Evolutionary conservation across 140 eudicot genomes (phyloP), one percentile per base, ranked within the genome.

Genomic region (Oenanthe javanica): DNA sequence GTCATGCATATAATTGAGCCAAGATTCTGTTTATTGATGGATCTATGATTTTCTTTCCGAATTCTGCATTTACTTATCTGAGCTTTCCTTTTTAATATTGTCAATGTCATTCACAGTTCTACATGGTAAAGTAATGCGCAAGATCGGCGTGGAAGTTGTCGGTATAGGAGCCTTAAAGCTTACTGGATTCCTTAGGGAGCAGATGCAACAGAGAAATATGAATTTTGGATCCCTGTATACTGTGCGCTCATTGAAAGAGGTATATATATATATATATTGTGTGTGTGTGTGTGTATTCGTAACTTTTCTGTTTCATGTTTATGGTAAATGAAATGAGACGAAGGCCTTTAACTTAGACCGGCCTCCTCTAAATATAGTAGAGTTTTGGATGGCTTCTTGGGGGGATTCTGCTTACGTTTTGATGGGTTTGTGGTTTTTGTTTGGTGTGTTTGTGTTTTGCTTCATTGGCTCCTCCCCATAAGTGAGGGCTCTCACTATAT

Each of bases 81-180:
- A 31, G 69, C n/a, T 36, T 31, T 57, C 23, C 16, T 19, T 46
- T 73, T 43, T 0, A 13, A 47, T 67, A 25, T 82, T 18, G 64
- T 27, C 16, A 21, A 77, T 79, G 43, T 61, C 59, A 66, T 82
- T 72, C 36, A 43, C 88, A 92, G 97, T 92, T 86, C 82, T 92
- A 78, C 83, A 89, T 78, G 97, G 98, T 47, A 92, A 90, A 81
- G 87, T 94, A 77, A 86, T 92, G 97, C 94, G 86, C 82, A 90
- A 87, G 88, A 94, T 94, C 61, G 98, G 97, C 11, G 91, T 94
- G 69, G 98, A 94, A 89, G 86, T 87, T 85, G 82, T 94, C 51
- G 97, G 98, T 76, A 89, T 89, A 74, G 98, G 98, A 84, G 97
- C 98, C 47, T 79, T 94, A 79, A 94, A 94, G 83, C 93, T 94